Percentiles rank a stretch among this genome's conserved stretches.
Evolutionary conservation across 2,329 filamentous ascomycete genomes (phyloP).

Genomic region (Periconia sp.): DNA sequence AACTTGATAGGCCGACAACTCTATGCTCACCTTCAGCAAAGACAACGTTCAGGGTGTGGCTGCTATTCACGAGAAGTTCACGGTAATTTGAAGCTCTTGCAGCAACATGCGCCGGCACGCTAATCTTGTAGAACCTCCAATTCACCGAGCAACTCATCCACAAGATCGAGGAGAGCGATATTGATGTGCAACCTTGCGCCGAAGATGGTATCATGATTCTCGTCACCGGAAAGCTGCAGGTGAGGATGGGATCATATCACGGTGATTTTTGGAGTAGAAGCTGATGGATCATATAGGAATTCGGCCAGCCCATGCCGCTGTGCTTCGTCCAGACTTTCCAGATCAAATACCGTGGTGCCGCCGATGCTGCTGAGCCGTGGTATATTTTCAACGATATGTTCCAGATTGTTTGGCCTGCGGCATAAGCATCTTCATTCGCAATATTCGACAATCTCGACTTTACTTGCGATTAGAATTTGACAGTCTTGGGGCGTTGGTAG

Average conservation of each 20-base stretch:
- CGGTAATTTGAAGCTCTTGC: constrained; percentile 51
- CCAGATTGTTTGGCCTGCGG: constrained; percentile 72
- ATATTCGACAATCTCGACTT: background rate
- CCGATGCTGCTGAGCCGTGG: constrained; percentile 67
- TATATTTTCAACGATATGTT: constrained; percentile 96
- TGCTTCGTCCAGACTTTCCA: constrained; percentile 91
- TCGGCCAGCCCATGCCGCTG: constrained; percentile 84
- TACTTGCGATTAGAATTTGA: background rate
- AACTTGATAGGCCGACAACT: constrained; percentile 67
- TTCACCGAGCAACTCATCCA: constrained; percentile 61
- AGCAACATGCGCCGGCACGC: constrained; percentile 1
- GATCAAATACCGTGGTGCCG: constrained; percentile 57
- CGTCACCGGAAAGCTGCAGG: constrained; percentile 83
- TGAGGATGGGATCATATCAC: constrained; percentile 49
- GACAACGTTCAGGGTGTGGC: constrained; percentile 63
- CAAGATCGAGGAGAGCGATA: constrained; percentile 76
- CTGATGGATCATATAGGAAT: constrained; percentile 61
- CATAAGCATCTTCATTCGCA: constrained; percentile 21
- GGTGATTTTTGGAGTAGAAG: background rate
- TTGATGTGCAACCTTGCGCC: constrained; percentile 79
- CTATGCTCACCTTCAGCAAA: constrained; percentile 93
- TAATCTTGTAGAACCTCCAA: constrained; percentile 64
- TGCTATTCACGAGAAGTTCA: constrained; percentile 77
- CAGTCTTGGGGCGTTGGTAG: background rate
- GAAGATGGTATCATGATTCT: constrained; percentile 76